Base-by-base conservation (phyloP, 148 eudicot species). In the Rhododendron ferrugineum region DNA sequence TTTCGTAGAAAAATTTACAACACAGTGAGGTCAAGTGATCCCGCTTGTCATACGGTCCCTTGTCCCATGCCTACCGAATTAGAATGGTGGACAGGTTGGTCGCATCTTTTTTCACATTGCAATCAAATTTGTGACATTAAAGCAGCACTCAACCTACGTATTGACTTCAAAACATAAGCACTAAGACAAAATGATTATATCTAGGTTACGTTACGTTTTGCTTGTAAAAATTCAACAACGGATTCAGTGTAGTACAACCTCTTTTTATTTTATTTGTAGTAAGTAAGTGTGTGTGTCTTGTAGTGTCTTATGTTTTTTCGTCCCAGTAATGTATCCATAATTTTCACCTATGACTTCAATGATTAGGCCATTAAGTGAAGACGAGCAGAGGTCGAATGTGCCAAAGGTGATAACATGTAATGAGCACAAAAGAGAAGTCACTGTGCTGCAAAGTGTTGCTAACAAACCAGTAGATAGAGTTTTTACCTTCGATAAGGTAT, bases 401-500 rank as follows among this genome's bases (percentile, higher is more conserved):
- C 87, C 96, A 32, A 92, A 87, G 86, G 92, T 87, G 36, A 80
- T 95, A 86, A 85, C 93, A 60, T 94, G 96, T 83, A 91, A 92
- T 82, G 97, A 93, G 68, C 91, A 87, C 14, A 91, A 87, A 90
- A 88, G 92, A 90, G 97, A 94, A 88, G 96, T 95, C 52, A 86
- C 68, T 66, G 90, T 93, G 70, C 78, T 91, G 75, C 96, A 92
- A 82, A 90, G 68, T 84, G 46, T 90, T 66, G 90, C 94, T 79
- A 91, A 75, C 86, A 94, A 92, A 87, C 95, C 93, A 88, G 81
- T 95, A 20, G 98, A 95, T 46, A 93, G 92, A 83, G 86, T 90
- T 85, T 95, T 95, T 89, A 93, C 95, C 47, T 95, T 95, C 68
- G 98, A 95, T 90, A 95, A 94, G 98, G 98, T 95, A 87, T 82